Conservation (phyloP, 495 filamentous ascomycete species). For the Talaromyces proteolyticus region DNA sequence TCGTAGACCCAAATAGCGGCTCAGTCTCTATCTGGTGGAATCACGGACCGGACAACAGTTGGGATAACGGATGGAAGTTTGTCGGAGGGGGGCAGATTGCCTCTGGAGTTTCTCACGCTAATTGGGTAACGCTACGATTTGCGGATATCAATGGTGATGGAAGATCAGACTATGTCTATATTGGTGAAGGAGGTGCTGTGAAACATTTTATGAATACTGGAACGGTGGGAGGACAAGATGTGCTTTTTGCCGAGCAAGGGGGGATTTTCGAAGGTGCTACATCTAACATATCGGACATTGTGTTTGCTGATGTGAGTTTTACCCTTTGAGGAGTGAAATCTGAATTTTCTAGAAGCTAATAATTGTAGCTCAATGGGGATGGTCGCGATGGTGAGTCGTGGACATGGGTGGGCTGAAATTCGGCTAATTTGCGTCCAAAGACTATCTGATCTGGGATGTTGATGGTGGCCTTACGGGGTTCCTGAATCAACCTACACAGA, state of each 20-base stretch:
- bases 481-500: neutral
- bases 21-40: neutral
- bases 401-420: neutral
- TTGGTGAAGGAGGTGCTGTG: neutral
- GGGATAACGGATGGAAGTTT: neutral
- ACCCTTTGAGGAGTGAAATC: too few species aligned
- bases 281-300: neutral
- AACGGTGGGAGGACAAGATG: neutral
- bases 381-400: neutral
- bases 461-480: neutral
- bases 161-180: neutral
- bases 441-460: neutral
- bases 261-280: neutral
- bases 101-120: neutral
- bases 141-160: neutral
- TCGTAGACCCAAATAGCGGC: neutral
- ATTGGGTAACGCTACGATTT: neutral
- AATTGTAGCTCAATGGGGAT: neutral
- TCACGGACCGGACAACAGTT: neutral
- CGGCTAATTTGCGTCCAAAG: neutral
- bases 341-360: neutral
- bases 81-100: neutral
- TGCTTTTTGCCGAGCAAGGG: neutral
- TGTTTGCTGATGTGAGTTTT: neutral
- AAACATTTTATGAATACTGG: neutral